Base-by-base conservation (phyloP, 1,139 yeast species). In the Yamadazyma atmosphaerica region DNA sequence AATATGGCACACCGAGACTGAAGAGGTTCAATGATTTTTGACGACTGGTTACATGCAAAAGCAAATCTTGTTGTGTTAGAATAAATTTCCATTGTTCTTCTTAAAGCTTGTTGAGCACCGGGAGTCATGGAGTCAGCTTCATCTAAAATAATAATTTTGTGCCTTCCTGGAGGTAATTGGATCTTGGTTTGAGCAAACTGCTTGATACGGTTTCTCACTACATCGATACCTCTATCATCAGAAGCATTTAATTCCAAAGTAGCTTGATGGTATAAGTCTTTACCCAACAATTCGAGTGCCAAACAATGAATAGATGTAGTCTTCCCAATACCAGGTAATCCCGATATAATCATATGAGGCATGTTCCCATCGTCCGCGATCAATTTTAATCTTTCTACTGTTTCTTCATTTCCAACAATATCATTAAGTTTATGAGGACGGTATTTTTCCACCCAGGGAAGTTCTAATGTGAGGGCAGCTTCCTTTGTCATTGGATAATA, bases 81-180 rank as follows among this genome's bases (percentile, higher is more conserved):
- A 56, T 88, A 92, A 21, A 92, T 78, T 58, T 92, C 99, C 98
- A 92, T 92, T 1, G 98, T 92, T 58, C 99, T 78, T 64, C 98
- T 77, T 52, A 92, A 69, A 0, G 99, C 99, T 57, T 90, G 96
- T 61, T 92, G 99, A 0, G 98, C 98, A 34, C 96, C 97, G 0
- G 97, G 90, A 0, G 98, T 92, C 90, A 92, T 87, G n/a, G 95
- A 86, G 58, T 92, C 98, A 0, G 97, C 98, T 61, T 90, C 98
- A 61, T 90, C 98, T 45, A 90, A 66, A 39, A 90, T 89, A 46
- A 92, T 77, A 43, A 92, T 86, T 71, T 92, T 92, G 56, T 92
- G 97, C 51, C 74, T 59, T 10, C 77, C 77, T 9, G 72, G 71
- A 3, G 77, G 77, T 45, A 72, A 60, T 60, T 55, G 65, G 41